phyloP scores from a whole-genome alignment of 148 eudicot species.

The Rhododendron ferrugineum region DNA sequence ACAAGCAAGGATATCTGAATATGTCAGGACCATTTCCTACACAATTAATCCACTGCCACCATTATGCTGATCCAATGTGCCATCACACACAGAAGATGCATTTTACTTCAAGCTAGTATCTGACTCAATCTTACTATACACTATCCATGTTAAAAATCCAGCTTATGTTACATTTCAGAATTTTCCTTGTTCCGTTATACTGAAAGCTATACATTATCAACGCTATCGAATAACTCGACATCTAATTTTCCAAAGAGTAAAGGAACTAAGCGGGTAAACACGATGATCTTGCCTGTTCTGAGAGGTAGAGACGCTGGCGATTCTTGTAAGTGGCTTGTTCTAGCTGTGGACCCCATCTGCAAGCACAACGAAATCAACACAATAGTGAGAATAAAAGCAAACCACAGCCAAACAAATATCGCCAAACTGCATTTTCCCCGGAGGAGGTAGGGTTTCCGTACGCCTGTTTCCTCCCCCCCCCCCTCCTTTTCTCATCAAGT shows the following conservation, averaged over 20 bases:
- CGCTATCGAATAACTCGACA: background rate
- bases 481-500: slow-evolving; percentile 2
- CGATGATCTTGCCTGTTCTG: slow-evolving; percentile 61
- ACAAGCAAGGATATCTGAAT: background rate
- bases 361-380: slow-evolving; percentile 29
- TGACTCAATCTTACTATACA: background rate
- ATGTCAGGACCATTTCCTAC: background rate
- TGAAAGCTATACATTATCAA: background rate
- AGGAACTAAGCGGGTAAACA: background rate
- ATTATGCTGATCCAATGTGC: background rate
- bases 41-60: background rate
- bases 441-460: background rate
- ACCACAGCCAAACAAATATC: background rate
- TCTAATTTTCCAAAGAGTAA: background rate
- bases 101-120: background rate
- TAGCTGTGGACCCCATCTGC: slow-evolving; percentile 90
- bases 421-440: background rate
- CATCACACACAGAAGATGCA: background rate
- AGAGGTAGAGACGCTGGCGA: slow-evolving; percentile 84
- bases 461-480: background rate
- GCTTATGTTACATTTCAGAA: background rate
- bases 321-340: slow-evolving; percentile 67
- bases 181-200: background rate
- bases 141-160: background rate
- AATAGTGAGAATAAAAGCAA: background rate